A percentile compares a stretch with the other conserved stretches of the same genome.
Conservation (phyloP, 2,329 filamentous ascomycete genomes). For the Trichoderma aggressivum region DNA sequence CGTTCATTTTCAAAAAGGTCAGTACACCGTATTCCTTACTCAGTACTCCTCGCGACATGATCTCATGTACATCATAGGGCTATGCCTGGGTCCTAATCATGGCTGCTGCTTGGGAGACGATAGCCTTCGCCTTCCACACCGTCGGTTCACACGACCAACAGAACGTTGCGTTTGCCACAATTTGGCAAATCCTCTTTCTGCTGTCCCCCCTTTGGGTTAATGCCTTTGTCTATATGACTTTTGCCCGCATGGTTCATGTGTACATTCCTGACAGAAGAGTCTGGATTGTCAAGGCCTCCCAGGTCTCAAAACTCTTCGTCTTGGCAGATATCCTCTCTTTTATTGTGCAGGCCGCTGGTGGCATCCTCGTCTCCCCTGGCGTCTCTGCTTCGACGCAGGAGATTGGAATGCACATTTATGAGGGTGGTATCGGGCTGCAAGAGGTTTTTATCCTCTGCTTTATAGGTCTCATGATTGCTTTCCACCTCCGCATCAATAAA, state of each 20-base stretch:
- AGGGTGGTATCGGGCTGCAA: not conserved
- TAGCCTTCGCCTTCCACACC: not conserved
- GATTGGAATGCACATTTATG: slow-evolving; percentile 2
- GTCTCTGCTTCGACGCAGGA: not conserved
- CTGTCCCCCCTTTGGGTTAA: slow-evolving; percentile 3
- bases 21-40: not conserved
- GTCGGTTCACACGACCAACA: slow-evolving; percentile 1
- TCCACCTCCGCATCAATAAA: not conserved
- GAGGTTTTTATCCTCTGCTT: not conserved
- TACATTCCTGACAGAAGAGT: not conserved
- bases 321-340: not conserved
- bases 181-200: slow-evolving; percentile 5
- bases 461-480: not conserved
- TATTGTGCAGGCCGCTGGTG: not conserved
- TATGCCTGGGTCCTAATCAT: slow-evolving; percentile 2
- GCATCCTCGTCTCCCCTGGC: not conserved
- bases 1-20: slow-evolving; percentile 7
- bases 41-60: not conserved
- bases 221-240: slow-evolving; percentile 10
- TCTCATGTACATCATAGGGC: not conserved
- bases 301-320: not conserved
- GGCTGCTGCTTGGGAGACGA: not conserved
- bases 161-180: not conserved
- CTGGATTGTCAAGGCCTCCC: not conserved
- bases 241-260: slow-evolving; percentile 6